These are phyloP conservation scores for Sphagnurus paluster DNA, from an alignment of 1,284 basidiomycete genomes.

Conservation along the genomic window DNA sequence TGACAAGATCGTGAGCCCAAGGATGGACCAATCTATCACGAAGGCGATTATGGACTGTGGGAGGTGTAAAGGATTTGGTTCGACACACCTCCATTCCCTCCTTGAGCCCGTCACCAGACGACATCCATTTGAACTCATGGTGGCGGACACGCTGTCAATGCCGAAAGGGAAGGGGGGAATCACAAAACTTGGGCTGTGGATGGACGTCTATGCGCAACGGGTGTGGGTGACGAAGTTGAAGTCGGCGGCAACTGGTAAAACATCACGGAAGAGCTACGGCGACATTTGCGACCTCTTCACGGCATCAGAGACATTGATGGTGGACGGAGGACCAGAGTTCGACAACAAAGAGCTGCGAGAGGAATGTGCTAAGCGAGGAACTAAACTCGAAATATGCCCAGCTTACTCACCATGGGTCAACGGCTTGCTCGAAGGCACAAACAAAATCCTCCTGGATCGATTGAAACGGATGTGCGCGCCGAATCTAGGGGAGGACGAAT, in stretches of 20 bases:
- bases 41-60: not conserved
- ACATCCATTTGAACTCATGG: conserved; percentile 35
- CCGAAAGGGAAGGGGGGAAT: conserved; percentile 33
- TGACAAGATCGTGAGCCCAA: not conserved
- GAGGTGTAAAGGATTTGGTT: not conserved
- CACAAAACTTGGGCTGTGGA: conserved; percentile 25
- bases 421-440: conserved; percentile 18
- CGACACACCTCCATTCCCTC: conserved; percentile 23
- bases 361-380: not conserved
- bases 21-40: not conserved
- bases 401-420: conserved; percentile 1
- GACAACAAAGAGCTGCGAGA: not conserved
- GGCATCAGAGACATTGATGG: conserved; percentile 19
- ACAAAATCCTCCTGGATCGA: conserved; percentile 18
- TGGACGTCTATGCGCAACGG: conserved; percentile 28
- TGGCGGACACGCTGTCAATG: conserved; percentile 33
- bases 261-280: conserved; percentile 23
- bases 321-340: not conserved
- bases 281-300: conserved; percentile 25
- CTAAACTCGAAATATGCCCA: not conserved
- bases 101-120: conserved; percentile 34
- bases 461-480: conserved; percentile 3
- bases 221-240: conserved; percentile 29
- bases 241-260: conserved; percentile 23
- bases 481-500: not conserved